These are phyloP conservation scores for Falciphora oryzae DNA, from an alignment of 2,329 filamentous ascomycete genomes.

Conservation along the genomic window DNA sequence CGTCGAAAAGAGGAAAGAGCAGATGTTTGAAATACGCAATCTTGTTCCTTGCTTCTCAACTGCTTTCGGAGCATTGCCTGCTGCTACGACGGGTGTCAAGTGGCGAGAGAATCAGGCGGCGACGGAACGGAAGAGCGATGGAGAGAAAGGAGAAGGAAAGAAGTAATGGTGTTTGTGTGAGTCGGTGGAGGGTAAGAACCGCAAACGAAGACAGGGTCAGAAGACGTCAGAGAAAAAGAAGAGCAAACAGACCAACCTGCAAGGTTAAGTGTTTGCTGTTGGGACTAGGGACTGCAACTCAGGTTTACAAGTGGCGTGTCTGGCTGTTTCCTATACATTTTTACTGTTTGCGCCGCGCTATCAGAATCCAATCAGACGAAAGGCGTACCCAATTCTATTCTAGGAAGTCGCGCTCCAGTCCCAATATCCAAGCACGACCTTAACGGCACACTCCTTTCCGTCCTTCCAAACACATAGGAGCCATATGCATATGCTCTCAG, in stretches of 20 bases:
- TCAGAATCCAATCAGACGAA: not conserved
- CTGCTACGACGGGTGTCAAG: not conserved
- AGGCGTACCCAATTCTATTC: not conserved
- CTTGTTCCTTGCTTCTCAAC: too few relatives aligned
- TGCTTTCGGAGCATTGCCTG: too few relatives aligned
- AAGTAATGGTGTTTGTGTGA: too few relatives aligned
- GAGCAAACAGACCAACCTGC: too few relatives aligned
- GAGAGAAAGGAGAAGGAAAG: too few relatives aligned
- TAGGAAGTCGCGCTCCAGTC: not conserved
- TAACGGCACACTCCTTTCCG: not conserved
- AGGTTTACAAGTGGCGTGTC: not conserved
- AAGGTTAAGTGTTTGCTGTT: too few relatives aligned
- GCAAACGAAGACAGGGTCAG: too few relatives aligned
- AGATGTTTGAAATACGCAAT: not conserved
- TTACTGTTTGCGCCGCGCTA: not conserved
- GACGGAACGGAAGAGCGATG: not conserved
- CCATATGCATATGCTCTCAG: not conserved
- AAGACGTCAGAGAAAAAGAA: too few relatives aligned
- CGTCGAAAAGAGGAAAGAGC: not conserved
- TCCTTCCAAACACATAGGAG: too few relatives aligned
- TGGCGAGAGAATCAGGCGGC: not conserved
- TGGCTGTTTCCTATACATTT: not conserved
- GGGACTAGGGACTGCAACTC: not conserved
- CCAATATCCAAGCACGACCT: not conserved
- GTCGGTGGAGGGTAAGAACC: too few relatives aligned